Evolutionary conservation across 305 asterid species (phyloP), one percentile per base, ranked within the genome.

Genomic region (Coffea humblotiana): DNA sequence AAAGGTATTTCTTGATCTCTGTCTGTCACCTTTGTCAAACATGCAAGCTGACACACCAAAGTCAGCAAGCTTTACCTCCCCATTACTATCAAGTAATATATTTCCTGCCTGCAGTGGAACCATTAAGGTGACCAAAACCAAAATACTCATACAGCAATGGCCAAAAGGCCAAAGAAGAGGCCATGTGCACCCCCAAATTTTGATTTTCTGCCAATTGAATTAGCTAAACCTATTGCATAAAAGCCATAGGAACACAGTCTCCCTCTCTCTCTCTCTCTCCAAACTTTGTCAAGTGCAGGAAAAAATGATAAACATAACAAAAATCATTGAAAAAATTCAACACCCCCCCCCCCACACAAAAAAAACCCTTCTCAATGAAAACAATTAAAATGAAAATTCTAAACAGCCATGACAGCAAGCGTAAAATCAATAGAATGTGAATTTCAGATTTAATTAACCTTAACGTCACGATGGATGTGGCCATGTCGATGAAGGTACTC

Each of bases 11-110:
- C 99, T 90, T 70, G 99, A 92, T 40, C 98, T 94, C 80, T 93
- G 99, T 83, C 99, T 90, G 86, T 93, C 99, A 84, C 98, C 98
- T 84, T 82, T 93, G 88, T 96, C 99, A 89, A 94, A 94, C 98
- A 96, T 84, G 89, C 91, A 91, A 45, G 98, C 98, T 74, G 99
- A 96, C 83, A 96, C 99, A 82, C 99, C 99, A 85, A 96, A 96
- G 84, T 96, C 99, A 68, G 93, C 99, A 84, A 96, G 97, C 91
- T 96, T 96, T 88, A 96, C 95, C 81, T 84, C 97, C 86, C 98
- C 98, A 85, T 86, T 82, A 87, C 85, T 88, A 77, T 96, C 97
- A 89, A 96, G 86, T 82, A 96, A 88, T 88, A 96, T 93, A 87
- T 94, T 96, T 78, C 99, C 99, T 71, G 99, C 98, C 99, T 96